These are phyloP conservation scores for Chlorella vulgaris DNA, from an alignment of 139 green algal genomes.

Conservation along the genomic window DNA sequence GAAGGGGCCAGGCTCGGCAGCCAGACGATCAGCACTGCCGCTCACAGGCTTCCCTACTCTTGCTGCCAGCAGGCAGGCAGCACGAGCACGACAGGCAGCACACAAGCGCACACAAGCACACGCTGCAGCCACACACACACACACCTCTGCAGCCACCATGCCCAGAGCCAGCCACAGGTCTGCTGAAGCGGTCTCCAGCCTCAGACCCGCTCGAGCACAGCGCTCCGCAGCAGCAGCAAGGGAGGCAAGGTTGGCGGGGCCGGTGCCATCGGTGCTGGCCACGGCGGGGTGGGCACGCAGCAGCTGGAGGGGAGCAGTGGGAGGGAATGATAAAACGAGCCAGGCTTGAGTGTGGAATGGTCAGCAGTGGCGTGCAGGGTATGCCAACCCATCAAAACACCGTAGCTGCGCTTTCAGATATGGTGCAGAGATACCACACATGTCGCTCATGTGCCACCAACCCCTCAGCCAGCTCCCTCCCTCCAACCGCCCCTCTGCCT, in stretches of 20 bases:
- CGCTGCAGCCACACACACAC: not conserved
- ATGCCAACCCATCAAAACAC: too few species aligned
- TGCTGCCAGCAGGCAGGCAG: too few species aligned
- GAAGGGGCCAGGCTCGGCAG: not conserved
- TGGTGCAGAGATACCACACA: too few species aligned
- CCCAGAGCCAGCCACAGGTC: conserved; percentile 69
- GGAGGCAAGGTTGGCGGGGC: not conserved
- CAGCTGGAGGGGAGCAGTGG: conserved; percentile 32
- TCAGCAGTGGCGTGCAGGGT: too few species aligned
- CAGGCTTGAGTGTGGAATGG: too few species aligned
- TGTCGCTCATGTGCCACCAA: not conserved
- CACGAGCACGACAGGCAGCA: not conserved
- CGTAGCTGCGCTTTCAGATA: too few species aligned
- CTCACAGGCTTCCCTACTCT: too few species aligned
- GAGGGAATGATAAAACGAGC: not conserved
- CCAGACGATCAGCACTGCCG: too few species aligned
- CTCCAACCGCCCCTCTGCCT: too few species aligned
- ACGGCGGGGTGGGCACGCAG: conserved; percentile 36
- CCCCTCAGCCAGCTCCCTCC: not conserved
- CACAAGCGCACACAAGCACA: not conserved
- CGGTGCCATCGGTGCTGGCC: not conserved
- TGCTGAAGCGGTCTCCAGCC: conserved; percentile 50
- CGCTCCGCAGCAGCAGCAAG: conserved; percentile 31
- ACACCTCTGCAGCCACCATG: conserved; percentile 15
- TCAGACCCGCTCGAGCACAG: conserved; percentile 49